Conservation (phyloP, 1,284 basidiomycete species). For the Vanrija humicola region DNA sequence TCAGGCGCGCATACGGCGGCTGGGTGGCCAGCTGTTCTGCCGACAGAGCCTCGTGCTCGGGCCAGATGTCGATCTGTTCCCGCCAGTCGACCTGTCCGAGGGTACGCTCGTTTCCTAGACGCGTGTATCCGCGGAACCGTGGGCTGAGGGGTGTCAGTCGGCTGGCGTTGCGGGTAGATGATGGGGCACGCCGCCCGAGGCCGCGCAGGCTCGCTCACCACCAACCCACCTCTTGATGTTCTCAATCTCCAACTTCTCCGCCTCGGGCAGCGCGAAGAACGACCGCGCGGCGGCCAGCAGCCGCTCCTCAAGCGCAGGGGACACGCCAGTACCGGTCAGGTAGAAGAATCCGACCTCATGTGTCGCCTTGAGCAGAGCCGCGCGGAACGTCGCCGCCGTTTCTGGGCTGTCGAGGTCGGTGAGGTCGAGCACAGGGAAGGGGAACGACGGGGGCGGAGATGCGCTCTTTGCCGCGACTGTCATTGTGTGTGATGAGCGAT, state of each 20-base stretch:
- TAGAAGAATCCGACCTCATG: slow-evolving; percentile 35
- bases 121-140: slow-evolving; percentile 17
- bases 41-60: slow-evolving; percentile 2
- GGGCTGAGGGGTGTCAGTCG: background rate
- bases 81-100: slow-evolving; percentile 12
- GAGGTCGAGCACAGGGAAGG: slow-evolving; percentile 15
- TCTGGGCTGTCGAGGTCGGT: slow-evolving; percentile 2
- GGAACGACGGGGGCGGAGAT: too few species aligned
- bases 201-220: too few species aligned
- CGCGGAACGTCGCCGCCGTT: slow-evolving; percentile 9
- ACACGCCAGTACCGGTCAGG: slow-evolving; percentile 27
- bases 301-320: slow-evolving; percentile 19
- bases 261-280: slow-evolving; percentile 31
- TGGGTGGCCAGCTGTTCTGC: background rate
- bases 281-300: slow-evolving; percentile 21
- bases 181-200: too few species aligned
- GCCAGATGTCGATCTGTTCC: slow-evolving; percentile 16
- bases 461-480: too few species aligned
- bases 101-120: slow-evolving; percentile 12
- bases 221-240: slow-evolving; percentile 18
- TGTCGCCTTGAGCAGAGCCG: slow-evolving; percentile 6
- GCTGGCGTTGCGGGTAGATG: too few species aligned
- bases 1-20: slow-evolving; percentile 6
- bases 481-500: too few species aligned
- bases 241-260: slow-evolving; percentile 27